Percentiles rank a stretch among this genome's conserved stretches.
Conservation (phyloP, 2,329 filamentous ascomycete species). For the Colletotrichum sp. region DNA sequence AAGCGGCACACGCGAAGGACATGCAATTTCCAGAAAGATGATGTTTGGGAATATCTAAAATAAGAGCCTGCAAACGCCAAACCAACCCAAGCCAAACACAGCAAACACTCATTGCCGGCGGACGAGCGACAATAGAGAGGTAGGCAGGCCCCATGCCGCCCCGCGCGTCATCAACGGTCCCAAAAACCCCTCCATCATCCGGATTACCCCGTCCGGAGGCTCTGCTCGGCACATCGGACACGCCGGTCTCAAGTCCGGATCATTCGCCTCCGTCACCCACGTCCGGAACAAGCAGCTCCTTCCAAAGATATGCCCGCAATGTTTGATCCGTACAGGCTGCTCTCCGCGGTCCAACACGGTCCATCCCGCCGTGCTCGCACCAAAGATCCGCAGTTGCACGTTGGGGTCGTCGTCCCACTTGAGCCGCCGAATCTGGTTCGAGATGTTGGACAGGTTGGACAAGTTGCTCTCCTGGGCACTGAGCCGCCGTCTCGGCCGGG, state of each 20-base stretch:
- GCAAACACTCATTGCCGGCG: neutral
- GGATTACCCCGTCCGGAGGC: neutral
- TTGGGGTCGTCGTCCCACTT: neutral
- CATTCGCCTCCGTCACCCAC: neutral
- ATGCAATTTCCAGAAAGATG: neutral
- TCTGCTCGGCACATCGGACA: neutral
- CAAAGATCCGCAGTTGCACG: neutral
- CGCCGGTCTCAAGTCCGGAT: neutral
- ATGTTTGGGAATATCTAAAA: neutral
- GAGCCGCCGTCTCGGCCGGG: neutral
- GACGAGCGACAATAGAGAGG: neutral
- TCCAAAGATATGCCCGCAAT: constrained; percentile 2
- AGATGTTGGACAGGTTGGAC: neutral
- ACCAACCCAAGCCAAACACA: neutral
- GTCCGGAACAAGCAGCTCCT: constrained; percentile 3
- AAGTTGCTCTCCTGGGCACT: neutral
- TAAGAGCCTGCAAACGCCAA: neutral
- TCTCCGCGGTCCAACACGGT: neutral
- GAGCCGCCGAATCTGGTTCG: neutral
- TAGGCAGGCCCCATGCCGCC: neutral
- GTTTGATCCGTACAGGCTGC: neutral
- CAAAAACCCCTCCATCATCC: neutral
- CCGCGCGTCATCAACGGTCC: neutral
- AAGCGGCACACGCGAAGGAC: neutral
- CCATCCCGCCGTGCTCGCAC: neutral